These are phyloP conservation scores for Thermothelomyces thermophilus DNA, from an alignment of 2,329 filamentous ascomycete genomes.

Conservation along the genomic window DNA sequence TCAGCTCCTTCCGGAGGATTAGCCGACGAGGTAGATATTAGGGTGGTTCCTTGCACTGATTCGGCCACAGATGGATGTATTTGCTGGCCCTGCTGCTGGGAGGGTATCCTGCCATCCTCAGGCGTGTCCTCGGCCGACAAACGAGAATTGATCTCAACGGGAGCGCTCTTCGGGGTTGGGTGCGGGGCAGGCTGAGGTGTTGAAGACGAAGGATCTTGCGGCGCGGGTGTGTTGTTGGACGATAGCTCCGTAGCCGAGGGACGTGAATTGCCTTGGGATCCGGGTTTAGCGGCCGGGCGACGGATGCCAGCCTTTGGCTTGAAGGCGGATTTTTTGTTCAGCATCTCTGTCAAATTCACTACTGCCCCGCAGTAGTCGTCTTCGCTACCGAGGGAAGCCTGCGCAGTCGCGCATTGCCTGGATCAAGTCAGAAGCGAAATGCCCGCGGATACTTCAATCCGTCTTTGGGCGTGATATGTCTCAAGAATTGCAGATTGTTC, in stretches of 20 bases:
- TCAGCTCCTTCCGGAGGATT: not conserved
- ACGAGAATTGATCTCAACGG: not conserved
- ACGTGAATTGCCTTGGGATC: not conserved
- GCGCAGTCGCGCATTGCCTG: slow-evolving; percentile 9
- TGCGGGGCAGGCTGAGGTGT: slow-evolving; percentile 7
- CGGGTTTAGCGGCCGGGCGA: slow-evolving; percentile 7
- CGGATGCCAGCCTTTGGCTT: slow-evolving; percentile 15
- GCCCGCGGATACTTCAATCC: not conserved
- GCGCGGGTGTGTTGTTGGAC: slow-evolving; percentile 7
- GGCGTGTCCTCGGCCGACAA: not conserved
- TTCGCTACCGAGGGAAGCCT: slow-evolving; percentile 3
- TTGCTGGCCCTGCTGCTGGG: not conserved
- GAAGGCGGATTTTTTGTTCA: slow-evolving; percentile 15
- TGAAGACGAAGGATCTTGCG: slow-evolving; percentile 1
- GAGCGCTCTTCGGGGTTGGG: not conserved
- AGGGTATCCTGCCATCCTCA: not conserved
- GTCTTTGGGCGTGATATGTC: not conserved
- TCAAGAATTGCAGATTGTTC: not conserved
- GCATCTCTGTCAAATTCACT: slow-evolving; percentile 15
- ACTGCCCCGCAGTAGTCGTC: slow-evolving; percentile 15
- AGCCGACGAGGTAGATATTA: not conserved
- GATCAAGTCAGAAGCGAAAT: too few relatives aligned
- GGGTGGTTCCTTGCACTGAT: not conserved
- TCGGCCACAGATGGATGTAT: not conserved
- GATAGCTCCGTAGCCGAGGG: slow-evolving; percentile 1